Evolutionary conservation across 129 eudicot genomes (phyloP), one percentile per base, ranked within the genome.

Genomic region (Artemisia tridentata): DNA sequence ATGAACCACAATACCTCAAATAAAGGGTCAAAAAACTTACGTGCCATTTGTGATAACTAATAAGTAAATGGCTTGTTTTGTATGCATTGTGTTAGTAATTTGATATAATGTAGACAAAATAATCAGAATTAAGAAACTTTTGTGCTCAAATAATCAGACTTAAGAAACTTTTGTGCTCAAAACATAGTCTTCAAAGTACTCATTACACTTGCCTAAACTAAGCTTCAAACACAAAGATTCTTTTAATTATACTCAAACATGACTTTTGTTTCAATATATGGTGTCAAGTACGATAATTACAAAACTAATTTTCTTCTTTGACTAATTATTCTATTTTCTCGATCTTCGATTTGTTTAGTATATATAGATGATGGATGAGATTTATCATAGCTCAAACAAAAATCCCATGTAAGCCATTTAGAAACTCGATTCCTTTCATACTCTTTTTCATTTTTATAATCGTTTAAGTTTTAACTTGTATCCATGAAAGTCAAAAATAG

Each of bases 301-400:
- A 38, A 38, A 38, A 38, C 1, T 38, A 38, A 38, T 38, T 38
- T 25, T 25, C 27, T 61, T 25, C 11, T 67, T 67, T 67, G 72
- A 67, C 71, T 67, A 67, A 67, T 66, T 48, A 25, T 49, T 48
- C 9, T 8, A 46, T 45, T 65, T 7, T 65, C n/a, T 65, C 20
- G n/a, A 53, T 45, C 41, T 45, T 45, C 16, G 55, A 41, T 65
- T 65, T 19, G 29, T 67, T 48, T 21, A 34, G 47, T 23, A 20
- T 53, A 16, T 45, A 23, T 17, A 47, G 53, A 21, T 48, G 56
- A 13, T 67, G 12, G 41, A 67, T 6, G 16, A 23, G 38, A 45
- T 56, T 51, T 51, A 31, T 68, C 69, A 15, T 47, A 1, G 52
- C 17, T 68, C 49, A 68, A 27, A 51, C 21, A 3, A 29, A 68